phyloP scores from a whole-genome alignment of 345 rosid genomes.

The Atalantia buxifolia region DNA sequence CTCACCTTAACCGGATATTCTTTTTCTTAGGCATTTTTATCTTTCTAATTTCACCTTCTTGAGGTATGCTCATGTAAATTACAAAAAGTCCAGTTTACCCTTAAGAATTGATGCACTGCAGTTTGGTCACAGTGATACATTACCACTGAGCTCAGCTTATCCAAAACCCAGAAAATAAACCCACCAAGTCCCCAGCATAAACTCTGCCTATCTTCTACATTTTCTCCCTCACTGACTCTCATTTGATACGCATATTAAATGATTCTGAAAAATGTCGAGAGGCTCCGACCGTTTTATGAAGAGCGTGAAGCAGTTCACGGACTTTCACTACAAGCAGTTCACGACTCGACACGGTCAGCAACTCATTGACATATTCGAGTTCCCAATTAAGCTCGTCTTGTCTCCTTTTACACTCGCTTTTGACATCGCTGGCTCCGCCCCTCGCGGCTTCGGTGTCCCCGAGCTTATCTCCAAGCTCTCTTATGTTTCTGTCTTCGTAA shows the following conservation, averaged over 20 bases:
- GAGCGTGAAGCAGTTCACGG: constrained; percentile 57
- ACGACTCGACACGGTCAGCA: constrained; percentile 63
- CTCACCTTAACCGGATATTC: too few relatives aligned
- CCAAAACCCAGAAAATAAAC: constrained; percentile 10
- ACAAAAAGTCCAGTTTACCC: too few relatives aligned
- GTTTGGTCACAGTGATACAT: neutral
- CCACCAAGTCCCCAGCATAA: neutral
- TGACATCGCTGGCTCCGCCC: constrained; percentile 88
- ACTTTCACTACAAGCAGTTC: constrained; percentile 51
- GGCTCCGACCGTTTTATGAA: constrained; percentile 54
- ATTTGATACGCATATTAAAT: neutral
- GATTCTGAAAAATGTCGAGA: constrained; percentile 44
- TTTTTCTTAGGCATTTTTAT: too few relatives aligned
- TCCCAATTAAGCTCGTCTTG: constrained; percentile 70
- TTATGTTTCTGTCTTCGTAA: constrained; percentile 66
- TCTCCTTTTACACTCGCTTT: constrained; percentile 89
- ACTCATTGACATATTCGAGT: constrained; percentile 60
- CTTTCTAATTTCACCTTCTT: too few relatives aligned
- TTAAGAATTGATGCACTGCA: neutral
- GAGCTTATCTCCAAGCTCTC: constrained; percentile 76
- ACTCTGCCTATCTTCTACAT: constrained; percentile 3
- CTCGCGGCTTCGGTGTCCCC: constrained; percentile 88
- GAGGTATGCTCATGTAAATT: too few relatives aligned
- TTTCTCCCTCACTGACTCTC: neutral
- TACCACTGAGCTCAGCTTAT: constrained; percentile 1